Percentiles rank a stretch among this genome's conserved stretches.
phyloP scores from a whole-genome alignment of 2,329 filamentous ascomycete genomes.

The Aschersonia sp. region DNA sequence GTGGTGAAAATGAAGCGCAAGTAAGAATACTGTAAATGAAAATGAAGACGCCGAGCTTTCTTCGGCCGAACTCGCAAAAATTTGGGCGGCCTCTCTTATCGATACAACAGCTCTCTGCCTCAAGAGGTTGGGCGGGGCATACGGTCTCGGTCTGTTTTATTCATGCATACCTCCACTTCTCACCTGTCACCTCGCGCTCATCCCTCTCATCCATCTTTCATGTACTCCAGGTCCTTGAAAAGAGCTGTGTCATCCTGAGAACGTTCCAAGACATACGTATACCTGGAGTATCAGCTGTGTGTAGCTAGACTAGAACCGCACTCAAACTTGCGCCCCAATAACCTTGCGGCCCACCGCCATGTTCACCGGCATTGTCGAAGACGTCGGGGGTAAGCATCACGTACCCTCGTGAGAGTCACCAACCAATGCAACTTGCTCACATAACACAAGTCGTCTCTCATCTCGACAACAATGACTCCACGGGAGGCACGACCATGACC shows the following conservation, averaged over 20 bases:
- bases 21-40: background rate
- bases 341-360: conserved; percentile 30
- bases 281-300: too few relatives aligned
- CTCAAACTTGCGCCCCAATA: too few relatives aligned
- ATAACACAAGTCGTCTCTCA: conserved; percentile 59
- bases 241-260: too few relatives aligned
- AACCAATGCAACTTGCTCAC: background rate
- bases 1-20: too few relatives aligned
- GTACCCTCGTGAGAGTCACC: background rate
- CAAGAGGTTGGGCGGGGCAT: too few relatives aligned
- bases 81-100: conserved; percentile 3
- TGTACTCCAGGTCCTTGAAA: too few relatives aligned
- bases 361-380: conserved; percentile 94
- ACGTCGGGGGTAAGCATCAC: conserved; percentile 62
- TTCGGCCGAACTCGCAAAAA: background rate
- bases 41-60: background rate
- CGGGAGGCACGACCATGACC: conserved; percentile 80
- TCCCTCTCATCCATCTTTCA: too few relatives aligned
- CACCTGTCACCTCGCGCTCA: too few relatives aligned
- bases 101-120: background rate
- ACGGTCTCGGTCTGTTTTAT: too few relatives aligned
- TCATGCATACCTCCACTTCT: too few relatives aligned
- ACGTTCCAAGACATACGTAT: too few relatives aligned
- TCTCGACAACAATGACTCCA: conserved; percentile 66
- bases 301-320: too few relatives aligned